Percentiles rank a stretch among this genome's conserved stretches.
Evolutionary conservation across 768 basidiomycete species (phyloP).

Genomic region (Amanita thiersii): DNA sequence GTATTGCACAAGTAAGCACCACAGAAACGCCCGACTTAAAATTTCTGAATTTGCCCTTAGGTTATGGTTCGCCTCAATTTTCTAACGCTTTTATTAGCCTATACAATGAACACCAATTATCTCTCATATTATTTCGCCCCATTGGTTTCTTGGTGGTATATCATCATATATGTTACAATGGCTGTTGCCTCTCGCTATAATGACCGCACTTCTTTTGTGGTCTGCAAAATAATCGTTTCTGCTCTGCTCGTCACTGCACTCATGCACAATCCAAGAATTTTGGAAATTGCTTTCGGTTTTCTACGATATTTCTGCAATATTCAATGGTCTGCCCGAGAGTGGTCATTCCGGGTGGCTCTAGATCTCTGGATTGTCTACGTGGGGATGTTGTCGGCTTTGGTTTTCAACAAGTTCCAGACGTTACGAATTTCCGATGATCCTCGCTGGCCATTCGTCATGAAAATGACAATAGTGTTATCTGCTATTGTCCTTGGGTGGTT

Average conservation of each 20-base stretch:
- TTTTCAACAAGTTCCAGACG: constrained; percentile 70
- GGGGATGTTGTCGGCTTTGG: constrained; percentile 75
- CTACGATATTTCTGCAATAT: constrained; percentile 64
- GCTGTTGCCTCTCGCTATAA: constrained; percentile 65
- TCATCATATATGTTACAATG: constrained; percentile 81
- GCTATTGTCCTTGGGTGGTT: constrained; percentile 61
- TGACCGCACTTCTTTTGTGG: constrained; percentile 54
- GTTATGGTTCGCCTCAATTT: constrained; percentile 80
- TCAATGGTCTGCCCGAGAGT: constrained; percentile 80
- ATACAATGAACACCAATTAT: constrained; percentile 90
- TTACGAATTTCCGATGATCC: constrained; percentile 59
- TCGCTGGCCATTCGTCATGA: constrained; percentile 51
- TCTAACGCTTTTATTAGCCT: constrained; percentile 73
- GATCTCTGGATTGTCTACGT: constrained; percentile 87
- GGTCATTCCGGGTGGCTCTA: constrained; percentile 82
- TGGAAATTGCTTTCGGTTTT: constrained; percentile 57
- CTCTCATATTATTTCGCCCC: constrained; percentile 89
- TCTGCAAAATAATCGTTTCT: constrained; percentile 64
- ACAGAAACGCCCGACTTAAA: constrained; percentile 1
- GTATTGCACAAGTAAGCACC: constrained; percentile 59
- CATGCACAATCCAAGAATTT: constrained; percentile 53
- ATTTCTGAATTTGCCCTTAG: constrained; percentile 21
- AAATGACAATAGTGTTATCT: constrained; percentile 41
- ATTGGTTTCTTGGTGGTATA: constrained; percentile 85
- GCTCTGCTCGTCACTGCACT: constrained; percentile 56